phyloP scores from a whole-genome alignment of 2,329 filamentous ascomycete species.

The Penicillium sclerotiorum region DNA sequence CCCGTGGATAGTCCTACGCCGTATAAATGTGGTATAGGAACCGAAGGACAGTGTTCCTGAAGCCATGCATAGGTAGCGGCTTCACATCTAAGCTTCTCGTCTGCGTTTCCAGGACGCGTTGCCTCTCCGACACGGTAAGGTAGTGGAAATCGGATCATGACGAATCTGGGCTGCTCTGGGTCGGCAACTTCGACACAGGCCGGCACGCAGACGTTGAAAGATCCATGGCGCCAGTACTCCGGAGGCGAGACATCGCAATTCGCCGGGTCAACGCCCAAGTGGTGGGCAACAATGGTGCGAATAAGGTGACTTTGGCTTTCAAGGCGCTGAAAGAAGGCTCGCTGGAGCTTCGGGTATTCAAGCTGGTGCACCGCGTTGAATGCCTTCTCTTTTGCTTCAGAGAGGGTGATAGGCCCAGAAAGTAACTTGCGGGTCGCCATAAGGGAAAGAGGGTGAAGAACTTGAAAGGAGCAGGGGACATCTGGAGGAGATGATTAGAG shows the following conservation, averaged over 20 bases:
- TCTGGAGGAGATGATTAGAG: neutral
- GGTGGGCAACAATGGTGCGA: neutral
- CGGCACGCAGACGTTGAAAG: neutral
- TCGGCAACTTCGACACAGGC: neutral
- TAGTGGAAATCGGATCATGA: constrained; percentile 28
- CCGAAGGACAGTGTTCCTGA: constrained; percentile 28
- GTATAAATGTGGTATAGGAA: constrained; percentile 18
- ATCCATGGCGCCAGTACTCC: neutral
- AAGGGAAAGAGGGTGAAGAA: neutral
- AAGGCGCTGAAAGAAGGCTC: neutral
- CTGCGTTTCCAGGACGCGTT: constrained; percentile 40
- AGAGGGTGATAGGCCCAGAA: neutral
- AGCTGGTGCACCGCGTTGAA: neutral
- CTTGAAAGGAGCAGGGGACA: neutral
- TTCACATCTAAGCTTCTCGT: constrained; percentile 50
- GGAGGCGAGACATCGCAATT: neutral
- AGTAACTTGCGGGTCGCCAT: neutral
- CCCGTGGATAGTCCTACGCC: constrained; percentile 16
- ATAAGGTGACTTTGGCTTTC: neutral
- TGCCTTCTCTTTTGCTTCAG: neutral
- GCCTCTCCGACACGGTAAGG: constrained; percentile 41
- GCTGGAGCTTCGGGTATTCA: neutral
- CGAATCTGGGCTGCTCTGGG: neutral
- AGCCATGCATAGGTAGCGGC: constrained; percentile 46
- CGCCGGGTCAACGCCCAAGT: neutral